Base-by-base conservation (phyloP, 2,329 filamentous ascomycete genomes). In the Fusarium drepaniforme region DNA sequence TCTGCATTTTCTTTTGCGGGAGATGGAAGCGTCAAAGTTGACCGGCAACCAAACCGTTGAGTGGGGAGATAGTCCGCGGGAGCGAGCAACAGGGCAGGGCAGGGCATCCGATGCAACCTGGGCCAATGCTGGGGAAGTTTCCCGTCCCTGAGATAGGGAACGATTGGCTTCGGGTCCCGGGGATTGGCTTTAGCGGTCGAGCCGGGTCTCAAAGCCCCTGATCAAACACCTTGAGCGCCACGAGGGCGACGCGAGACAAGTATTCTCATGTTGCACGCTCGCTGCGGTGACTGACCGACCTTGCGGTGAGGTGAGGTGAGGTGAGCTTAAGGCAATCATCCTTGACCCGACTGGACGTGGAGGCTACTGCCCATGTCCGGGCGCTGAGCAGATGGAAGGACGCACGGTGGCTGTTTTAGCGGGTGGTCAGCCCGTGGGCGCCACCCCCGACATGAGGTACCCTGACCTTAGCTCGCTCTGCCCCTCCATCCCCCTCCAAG, bases 401-500 rank as follows among this genome's bases (percentile, higher is more conserved):
- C 30, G 33, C 30, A 18, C 57, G 33, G 68, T 72, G 70, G 70
- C 65, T 63, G 49, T 59, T 73, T 73, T 71, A 71, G 67, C 70
- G 70, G 72, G 72, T 78, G 72, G 76, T 78, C 74, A 78, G 75
- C 74, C 67, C 33, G 64, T 71, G 57, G 67, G 67, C 73, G 71
- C 73, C 68, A 75, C 75, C 67, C 70, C 74, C 76, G 66, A 66
- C 68, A 46, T 58, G 30, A 60, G 62, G 33, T 61, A 53, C 33
- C 60, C 33, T 61, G 46, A 21, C 64, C 57, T 18, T 73, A 77
- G 68, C 70, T 68, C 15, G 51, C 63, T 58, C 62, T 66, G 64
- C 66, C 69, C 74, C 66, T 68, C 75, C 72, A 68, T 72, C 56
- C 73, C 61, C 67, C 71, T 69, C 70, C 66, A 68, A 68, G 42